phyloP scores from a whole-genome alignment of 2,329 filamentous ascomycete genomes.

The Zarea fungicola region DNA sequence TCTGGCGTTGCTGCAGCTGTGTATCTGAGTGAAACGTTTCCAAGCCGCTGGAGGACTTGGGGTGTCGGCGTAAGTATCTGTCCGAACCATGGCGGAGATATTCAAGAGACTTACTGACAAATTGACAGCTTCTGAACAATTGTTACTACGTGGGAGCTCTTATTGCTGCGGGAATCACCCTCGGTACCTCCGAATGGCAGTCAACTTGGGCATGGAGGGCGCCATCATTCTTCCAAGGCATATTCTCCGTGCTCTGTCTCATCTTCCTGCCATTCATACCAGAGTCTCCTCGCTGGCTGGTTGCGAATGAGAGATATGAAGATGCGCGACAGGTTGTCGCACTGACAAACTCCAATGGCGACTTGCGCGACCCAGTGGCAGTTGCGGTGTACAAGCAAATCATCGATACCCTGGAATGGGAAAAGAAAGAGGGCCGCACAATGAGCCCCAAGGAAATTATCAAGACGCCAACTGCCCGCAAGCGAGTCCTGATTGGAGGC shows the following conservation, averaged over 20 bases:
- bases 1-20: slow-evolving; percentile 39
- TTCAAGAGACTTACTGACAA: not conserved
- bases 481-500: slow-evolving; percentile 41
- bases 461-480: slow-evolving; percentile 41
- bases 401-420: slow-evolving; percentile 31
- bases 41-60: slow-evolving; percentile 21
- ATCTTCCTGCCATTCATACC: slow-evolving; percentile 28
- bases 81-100: not conserved
- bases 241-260: slow-evolving; percentile 25
- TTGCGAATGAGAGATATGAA: slow-evolving; percentile 33
- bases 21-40: slow-evolving; percentile 46
- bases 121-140: slow-evolving; percentile 20
- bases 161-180: slow-evolving; percentile 42
- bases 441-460: slow-evolving; percentile 42
- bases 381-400: slow-evolving; percentile 27
- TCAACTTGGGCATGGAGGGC: slow-evolving; percentile 33
- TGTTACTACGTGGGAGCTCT: slow-evolving; percentile 35
- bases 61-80: slow-evolving; percentile 17
- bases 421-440: slow-evolving; percentile 38
- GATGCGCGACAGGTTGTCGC: slow-evolving; percentile 38
- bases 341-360: slow-evolving; percentile 38
- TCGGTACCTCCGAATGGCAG: slow-evolving; percentile 27
- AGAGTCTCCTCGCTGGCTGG: slow-evolving; percentile 44
- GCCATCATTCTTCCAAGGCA: slow-evolving; percentile 28
- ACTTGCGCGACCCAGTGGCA: slow-evolving; percentile 27